A percentile compares a stretch with the other conserved stretches of the same genome.
These are phyloP conservation scores for Hortiboletus campestris DNA, from an alignment of 768 basidiomycete genomes.

Conservation along the genomic window DNA sequence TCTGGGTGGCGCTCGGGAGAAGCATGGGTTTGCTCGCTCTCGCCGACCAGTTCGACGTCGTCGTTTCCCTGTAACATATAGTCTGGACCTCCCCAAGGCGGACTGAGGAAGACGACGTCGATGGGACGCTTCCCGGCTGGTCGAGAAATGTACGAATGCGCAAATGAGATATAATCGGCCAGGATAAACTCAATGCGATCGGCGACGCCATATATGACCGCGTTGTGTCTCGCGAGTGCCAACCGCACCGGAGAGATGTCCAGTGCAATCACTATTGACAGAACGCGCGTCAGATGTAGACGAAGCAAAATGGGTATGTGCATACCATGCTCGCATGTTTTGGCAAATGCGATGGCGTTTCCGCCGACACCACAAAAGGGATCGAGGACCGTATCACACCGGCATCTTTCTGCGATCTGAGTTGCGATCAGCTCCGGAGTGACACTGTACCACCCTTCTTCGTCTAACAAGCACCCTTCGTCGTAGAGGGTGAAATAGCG, in stretches of 20 bases:
- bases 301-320: not conserved
- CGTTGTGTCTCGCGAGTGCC: conserved; percentile 90
- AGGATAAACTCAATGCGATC: conserved; percentile 94
- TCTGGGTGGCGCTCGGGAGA: conserved; percentile 39
- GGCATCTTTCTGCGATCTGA: conserved; percentile 91
- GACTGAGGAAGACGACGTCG: conserved; percentile 90
- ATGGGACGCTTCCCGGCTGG: conserved; percentile 48
- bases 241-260: conserved; percentile 85
- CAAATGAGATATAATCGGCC: conserved; percentile 82
- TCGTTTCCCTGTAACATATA: conserved; percentile 44
- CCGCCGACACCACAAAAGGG: conserved; percentile 98
- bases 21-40: not conserved
- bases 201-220: conserved; percentile 89
- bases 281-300: not conserved
- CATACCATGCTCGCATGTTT: conserved; percentile 91
- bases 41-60: not conserved
- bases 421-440: conserved; percentile 91
- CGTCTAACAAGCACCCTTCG: conserved; percentile 82
- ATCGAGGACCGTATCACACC: conserved; percentile 81
- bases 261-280: conserved; percentile 81
- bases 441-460: conserved; percentile 98
- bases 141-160: conserved; percentile 45
- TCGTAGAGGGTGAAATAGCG: conserved; percentile 81
- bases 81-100: conserved; percentile 91
- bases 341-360: conserved; percentile 95